Percentiles rank a stretch among this genome's conserved stretches.
These are phyloP conservation scores for Colletotrichum sidae DNA, from an alignment of 2,329 filamentous ascomycete genomes.

Conservation along the genomic window DNA sequence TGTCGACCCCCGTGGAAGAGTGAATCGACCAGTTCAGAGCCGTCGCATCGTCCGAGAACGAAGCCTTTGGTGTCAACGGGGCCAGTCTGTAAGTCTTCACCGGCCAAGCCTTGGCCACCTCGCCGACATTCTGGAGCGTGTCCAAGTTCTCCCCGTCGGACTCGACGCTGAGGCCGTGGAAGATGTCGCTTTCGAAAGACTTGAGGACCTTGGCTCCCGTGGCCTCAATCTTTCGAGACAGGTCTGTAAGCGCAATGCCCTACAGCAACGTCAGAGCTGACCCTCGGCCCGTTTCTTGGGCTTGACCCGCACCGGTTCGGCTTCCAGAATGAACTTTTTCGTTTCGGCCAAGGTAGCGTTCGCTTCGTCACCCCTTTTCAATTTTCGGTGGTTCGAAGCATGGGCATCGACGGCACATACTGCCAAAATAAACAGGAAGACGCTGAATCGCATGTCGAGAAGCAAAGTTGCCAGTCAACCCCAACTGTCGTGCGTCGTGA, in stretches of 20 bases:
- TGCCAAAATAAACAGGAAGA: not conserved
- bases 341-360: not conserved
- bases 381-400: not conserved
- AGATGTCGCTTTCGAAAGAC: conserved; percentile 44
- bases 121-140: conserved; percentile 40
- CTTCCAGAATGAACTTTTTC: conserved; percentile 40
- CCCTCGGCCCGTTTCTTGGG: accelerated
- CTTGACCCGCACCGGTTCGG: conserved; percentile 28
- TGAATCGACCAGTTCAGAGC: conserved; percentile 47
- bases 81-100: conserved; percentile 39
- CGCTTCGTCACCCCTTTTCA: not conserved
- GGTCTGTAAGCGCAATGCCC: conserved; percentile 30
- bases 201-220: conserved; percentile 37
- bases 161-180: conserved; percentile 48
- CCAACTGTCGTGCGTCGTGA: not conserved
- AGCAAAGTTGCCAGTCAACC: too few species aligned
- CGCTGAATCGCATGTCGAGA: too few species aligned
- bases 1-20: conserved; percentile 37
- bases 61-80: conserved; percentile 22
- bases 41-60: conserved; percentile 39
- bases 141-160: conserved; percentile 48
- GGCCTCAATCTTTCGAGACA: conserved; percentile 33
- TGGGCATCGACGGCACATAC: not conserved
- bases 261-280: not conserved
- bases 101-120: conserved; percentile 41